phyloP scores from a whole-genome alignment of 2,329 filamentous ascomycete genomes.

The Ophiostoma quercus region DNA sequence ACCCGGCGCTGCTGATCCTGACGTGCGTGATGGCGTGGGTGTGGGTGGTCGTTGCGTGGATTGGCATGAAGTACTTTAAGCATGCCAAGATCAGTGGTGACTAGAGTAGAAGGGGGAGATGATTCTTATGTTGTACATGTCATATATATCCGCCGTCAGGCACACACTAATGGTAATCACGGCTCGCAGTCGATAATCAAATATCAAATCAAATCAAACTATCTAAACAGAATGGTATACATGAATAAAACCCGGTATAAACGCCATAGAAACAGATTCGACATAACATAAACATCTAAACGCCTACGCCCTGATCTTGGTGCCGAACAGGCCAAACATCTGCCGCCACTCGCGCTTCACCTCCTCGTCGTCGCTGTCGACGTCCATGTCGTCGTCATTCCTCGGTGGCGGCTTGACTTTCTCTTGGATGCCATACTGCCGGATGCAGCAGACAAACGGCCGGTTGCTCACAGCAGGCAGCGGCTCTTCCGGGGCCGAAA shows the following conservation, averaged over 20 bases:
- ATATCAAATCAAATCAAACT: background rate
- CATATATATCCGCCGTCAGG: slow-evolving; percentile 11
- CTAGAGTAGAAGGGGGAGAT: slow-evolving; percentile 32
- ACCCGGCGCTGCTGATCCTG: slow-evolving; percentile 86
- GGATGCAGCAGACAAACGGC: slow-evolving; percentile 65
- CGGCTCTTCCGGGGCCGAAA: slow-evolving; percentile 15
- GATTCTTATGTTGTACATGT: background rate
- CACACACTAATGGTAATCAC: slow-evolving; percentile 13
- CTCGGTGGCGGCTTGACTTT: background rate
- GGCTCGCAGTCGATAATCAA: background rate
- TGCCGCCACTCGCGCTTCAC: slow-evolving; percentile 48
- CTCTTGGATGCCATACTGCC: slow-evolving; percentile 60
- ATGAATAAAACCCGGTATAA: background rate
- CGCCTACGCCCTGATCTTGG: slow-evolving; percentile 43
- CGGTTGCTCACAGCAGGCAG: slow-evolving; percentile 40
- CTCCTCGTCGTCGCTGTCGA: slow-evolving; percentile 34
- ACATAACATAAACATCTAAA: background rate
- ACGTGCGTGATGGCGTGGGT: slow-evolving; percentile 98
- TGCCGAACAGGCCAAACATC: slow-evolving; percentile 60
- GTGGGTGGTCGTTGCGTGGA: slow-evolving; percentile 95
- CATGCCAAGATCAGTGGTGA: slow-evolving; percentile 82
- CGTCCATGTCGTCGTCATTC: slow-evolving; percentile 34
- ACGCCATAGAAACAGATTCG: background rate
- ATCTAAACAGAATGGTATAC: too few species aligned
- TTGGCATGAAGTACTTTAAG: slow-evolving; percentile 98